Evolutionary conservation across 768 basidiomycete genomes (phyloP), one percentile per base, ranked within the genome.

Genomic region (Mycena venus): DNA sequence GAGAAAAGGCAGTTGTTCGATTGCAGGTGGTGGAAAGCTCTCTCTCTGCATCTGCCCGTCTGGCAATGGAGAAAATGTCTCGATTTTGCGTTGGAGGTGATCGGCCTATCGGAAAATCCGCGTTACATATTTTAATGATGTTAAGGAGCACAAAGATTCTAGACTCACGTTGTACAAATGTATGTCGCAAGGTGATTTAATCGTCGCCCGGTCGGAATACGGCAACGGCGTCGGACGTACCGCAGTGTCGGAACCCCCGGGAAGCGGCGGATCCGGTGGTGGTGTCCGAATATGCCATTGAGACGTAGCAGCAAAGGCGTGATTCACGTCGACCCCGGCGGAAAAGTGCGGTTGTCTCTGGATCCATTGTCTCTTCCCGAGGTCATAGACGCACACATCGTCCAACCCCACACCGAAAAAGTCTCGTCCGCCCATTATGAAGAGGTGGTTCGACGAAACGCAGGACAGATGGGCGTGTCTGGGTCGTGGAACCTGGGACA

Each of bases 371-470:
- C 53, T 53, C n/a, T 36, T 65, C 14, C 11, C 68, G 7, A 77
- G 70, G 64, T 77, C 73, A 17, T 62, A 77, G 29, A 77, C 73
- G 31, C 70, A 75, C n/a, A 75, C 31, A 21, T 77, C 76, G 21
- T 65, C 32, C 31, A 74, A 36, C 6, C 2, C 25, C n/a, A 59
- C 58, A 19, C 63, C 73, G 11, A 29, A 49, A 15, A 53, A 60
- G 51, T 72, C 76, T 42, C 59, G 36, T 11, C 76, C 76, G 6
- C 76, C 73, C n/a, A 77, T 58, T 59, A 77, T 49, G 31, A 72
- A 61, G 1, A 77, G 59, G 10, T 55, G 44, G 56, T 75, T 62
- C 3, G 19, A 42, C 17, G 73, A 59, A 15, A 77, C 40, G 49
- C 70, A 72, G 2, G 76, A 74, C 5, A 77, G 36, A 25, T 74